Evolutionary conservation across 2,329 filamentous ascomycete species (phyloP).

Genomic region (Sporothrix pseudoabietina): DNA sequence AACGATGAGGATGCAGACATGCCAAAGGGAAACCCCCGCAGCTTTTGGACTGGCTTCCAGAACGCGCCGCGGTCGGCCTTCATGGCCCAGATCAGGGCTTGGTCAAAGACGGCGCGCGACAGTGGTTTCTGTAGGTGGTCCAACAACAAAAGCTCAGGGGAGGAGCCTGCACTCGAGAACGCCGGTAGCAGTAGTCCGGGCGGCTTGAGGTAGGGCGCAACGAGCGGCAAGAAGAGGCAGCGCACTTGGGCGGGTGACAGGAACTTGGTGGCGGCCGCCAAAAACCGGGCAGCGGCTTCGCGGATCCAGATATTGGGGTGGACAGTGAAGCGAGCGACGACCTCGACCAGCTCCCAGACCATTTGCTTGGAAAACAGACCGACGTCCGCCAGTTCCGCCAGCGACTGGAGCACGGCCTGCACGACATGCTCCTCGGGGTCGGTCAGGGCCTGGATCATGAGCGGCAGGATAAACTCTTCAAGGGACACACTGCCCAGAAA

Average conservation of each 20-base stretch:
- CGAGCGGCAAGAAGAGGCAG: conserved; percentile 78
- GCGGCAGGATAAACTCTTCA: conserved; percentile 91
- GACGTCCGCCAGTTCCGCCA: conserved; percentile 84
- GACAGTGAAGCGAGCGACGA: conserved; percentile 81
- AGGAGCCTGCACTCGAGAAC: conserved; percentile 35
- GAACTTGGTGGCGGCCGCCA: conserved; percentile 74
- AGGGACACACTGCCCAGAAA: conserved; percentile 87
- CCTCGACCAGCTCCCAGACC: conserved; percentile 83
- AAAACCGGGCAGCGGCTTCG: conserved; percentile 82
- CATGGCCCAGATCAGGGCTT: conserved; percentile 81
- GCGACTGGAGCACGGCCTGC: conserved; percentile 82
- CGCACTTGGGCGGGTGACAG: conserved; percentile 78
- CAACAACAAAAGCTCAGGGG: conserved; percentile 68
- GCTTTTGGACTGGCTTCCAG: conserved; percentile 76
- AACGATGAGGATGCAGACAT: conserved; percentile 51
- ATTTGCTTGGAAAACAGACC: conserved; percentile 83
- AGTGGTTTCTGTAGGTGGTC: conserved; percentile 83
- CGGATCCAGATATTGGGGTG: conserved; percentile 96
- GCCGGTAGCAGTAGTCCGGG: conserved; percentile 61
- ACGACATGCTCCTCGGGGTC: conserved; percentile 94
- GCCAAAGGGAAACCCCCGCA: conserved; percentile 65
- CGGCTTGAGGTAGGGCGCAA: conserved; percentile 77
- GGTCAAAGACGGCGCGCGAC: conserved; percentile 77
- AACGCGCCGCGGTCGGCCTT: conserved; percentile 82
- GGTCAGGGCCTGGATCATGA: conserved; percentile 93